Conservation (phyloP, 345 rosid genomes). For the Limnanthes douglasii region DNA sequence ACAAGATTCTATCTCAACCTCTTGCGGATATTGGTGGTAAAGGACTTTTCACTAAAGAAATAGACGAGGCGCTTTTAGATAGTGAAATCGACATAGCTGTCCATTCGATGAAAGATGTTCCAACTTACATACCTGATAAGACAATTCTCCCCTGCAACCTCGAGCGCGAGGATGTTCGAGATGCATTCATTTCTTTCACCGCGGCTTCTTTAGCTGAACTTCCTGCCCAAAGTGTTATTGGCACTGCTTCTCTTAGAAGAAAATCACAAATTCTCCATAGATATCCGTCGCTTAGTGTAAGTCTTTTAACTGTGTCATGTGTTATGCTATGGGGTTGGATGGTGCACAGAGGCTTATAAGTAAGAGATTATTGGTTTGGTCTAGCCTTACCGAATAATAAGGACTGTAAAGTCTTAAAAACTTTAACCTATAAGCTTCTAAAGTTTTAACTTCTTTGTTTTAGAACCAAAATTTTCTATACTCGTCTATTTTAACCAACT, state of each 20-base stretch:
- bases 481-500: no score
- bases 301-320: conserved; percentile 7
- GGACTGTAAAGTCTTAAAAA: no score
- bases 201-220: conserved; percentile 64
- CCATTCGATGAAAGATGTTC: conserved; percentile 98
- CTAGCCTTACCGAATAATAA: no score
- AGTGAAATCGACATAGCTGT: conserved; percentile 94
- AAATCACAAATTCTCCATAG: conserved; percentile 88
- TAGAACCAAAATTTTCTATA: no score
- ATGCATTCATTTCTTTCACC: conserved; percentile 66
- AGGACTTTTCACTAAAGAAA: conserved; percentile 93
- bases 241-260: conserved; percentile 96
- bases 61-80: conserved; percentile 77
- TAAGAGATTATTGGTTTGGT: no score
- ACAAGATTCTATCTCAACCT: conserved; percentile 77
- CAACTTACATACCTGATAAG: conserved; percentile 79
- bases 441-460: no score
- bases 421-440: no score
- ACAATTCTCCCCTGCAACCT: conserved; percentile 84
- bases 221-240: conserved; percentile 75
- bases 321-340: background rate
- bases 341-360: no score
- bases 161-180: conserved; percentile 89
- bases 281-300: conserved; percentile 66
- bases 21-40: conserved; percentile 99